Base-by-base conservation (phyloP, 139 green algal species). In the Chlamydomonas applanata region DNA sequence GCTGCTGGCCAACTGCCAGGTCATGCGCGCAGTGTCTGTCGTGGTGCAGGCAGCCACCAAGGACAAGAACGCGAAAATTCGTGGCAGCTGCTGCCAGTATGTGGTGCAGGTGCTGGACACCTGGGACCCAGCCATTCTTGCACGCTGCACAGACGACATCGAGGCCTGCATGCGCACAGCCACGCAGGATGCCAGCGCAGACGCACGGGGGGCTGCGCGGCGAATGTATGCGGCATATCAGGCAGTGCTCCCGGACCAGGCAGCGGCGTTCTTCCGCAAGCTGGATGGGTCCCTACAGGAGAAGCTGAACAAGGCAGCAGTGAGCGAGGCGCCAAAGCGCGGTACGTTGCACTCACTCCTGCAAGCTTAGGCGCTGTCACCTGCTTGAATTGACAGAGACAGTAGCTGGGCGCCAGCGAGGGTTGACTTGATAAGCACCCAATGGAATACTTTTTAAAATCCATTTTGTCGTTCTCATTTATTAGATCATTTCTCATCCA, bases 1-100 rank as follows among this genome's bases (percentile, higher is more conserved):
- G 9, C 66, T 96, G 27, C 53, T 94, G 59, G 56, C 49, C 3
- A 65, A 87, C 69, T 95, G 89, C 75, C 87, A 76, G 34, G 77
- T 82, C 16, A 35, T 61, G 0, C 79, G 82, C 7, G 40, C 92
- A 64, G 73, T 94, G 73, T 82, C 79, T 25, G 45, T 69, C 4
- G 59, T 94, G 24, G 83, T 77, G 24, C 72, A 83, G 14, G 71
- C 72, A 3, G 24, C 87, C 19, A 74, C 33, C 20, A 77, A 73
- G 5, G 88, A 93, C 63, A 89, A 85, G 68, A 73, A 72, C 46
- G 52, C 57, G 29, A 66, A 67, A 24, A 73, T 79, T 32, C n/a
- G 63, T 7, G 20, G 4, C 19, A 17, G 32, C 29, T 72, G 61
- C 30, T 32, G 30, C 46, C 19, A 29, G 9, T 79, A 79, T 49